Conservation (phyloP, 352 stramenopile species). For the Pythium aphanidermatum region DNA sequence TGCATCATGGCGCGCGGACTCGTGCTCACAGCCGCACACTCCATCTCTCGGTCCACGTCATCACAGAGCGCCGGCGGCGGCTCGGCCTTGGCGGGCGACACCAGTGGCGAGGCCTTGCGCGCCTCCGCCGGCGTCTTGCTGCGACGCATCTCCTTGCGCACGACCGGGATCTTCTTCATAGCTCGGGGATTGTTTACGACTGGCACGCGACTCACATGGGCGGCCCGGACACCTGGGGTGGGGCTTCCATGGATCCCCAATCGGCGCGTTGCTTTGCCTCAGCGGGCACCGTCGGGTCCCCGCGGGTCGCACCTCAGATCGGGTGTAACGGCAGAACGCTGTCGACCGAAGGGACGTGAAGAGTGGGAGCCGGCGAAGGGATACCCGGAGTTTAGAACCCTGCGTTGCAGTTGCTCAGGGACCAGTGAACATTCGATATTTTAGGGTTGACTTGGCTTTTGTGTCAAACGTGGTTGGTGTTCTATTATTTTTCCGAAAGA, state of each 20-base stretch:
- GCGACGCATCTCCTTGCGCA: constrained; percentile 7
- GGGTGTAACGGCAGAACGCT: constrained; percentile 14
- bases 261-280: constrained; percentile 5
- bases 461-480: too few relatives aligned
- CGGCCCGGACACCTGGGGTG: not conserved
- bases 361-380: not conserved
- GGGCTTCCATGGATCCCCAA: constrained; percentile 1
- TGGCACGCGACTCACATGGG: not conserved
- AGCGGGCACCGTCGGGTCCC: not conserved
- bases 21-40: constrained; percentile 6
- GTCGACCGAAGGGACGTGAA: not conserved
- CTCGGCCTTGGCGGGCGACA: constrained; percentile 3
- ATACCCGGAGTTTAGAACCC: not conserved
- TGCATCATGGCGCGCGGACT: constrained; percentile 9
- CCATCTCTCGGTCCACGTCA: constrained; percentile 21
- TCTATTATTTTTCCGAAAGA: too few relatives aligned
- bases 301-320: not conserved
- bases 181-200: too few relatives aligned
- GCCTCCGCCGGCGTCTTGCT: constrained; percentile 15
- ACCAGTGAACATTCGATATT: not conserved
- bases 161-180: constrained; percentile 18
- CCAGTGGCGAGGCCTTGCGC: constrained; percentile 19
- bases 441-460: too few relatives aligned
- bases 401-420: not conserved
- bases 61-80: constrained; percentile 7